Percentiles rank a stretch among this genome's conserved stretches.
These are phyloP conservation scores for Yamadazyma jaroonii DNA, from an alignment of 1,139 yeast genomes.

Conservation along the genomic window DNA sequence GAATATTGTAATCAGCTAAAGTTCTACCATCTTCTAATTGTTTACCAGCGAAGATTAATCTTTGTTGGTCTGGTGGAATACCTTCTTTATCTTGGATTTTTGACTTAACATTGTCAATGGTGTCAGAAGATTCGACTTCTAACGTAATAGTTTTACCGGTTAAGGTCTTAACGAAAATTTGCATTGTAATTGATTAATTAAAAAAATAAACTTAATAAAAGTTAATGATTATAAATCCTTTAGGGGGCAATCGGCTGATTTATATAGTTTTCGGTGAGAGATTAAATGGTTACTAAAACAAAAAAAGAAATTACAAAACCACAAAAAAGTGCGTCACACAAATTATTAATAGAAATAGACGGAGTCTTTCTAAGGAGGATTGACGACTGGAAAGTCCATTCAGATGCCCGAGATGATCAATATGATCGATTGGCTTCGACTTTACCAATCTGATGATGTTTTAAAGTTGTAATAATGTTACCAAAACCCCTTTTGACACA, in stretches of 20 bases:
- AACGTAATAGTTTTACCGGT: slow-evolving; percentile 82
- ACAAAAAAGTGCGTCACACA: slow-evolving; percentile 1
- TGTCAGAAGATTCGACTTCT: slow-evolving; percentile 29
- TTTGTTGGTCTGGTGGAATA: slow-evolving; percentile 97
- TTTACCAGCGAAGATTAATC: slow-evolving; percentile 98
- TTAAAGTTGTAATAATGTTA: no score
- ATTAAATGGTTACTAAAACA: not conserved
- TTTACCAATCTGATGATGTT: no score
- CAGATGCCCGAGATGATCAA: no score
- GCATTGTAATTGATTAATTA: slow-evolving; percentile 48
- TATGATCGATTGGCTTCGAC: no score
- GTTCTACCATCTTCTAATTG: slow-evolving; percentile 98
- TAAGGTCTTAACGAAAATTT: slow-evolving; percentile 96
- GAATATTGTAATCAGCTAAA: slow-evolving; percentile 32
- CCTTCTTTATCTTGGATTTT: slow-evolving; percentile 98
- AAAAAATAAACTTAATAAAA: not conserved
- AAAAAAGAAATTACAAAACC: slow-evolving; percentile 2
- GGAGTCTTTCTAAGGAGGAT: no score
- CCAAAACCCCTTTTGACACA: no score
- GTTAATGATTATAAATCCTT: not conserved
- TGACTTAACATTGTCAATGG: slow-evolving; percentile 85
- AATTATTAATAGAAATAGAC: not conserved
- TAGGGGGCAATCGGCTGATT: slow-evolving; percentile 3
- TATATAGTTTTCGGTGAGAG: slow-evolving; percentile 4
- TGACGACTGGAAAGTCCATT: no score